phyloP scores from a whole-genome alignment of 2,329 filamentous ascomycete genomes.

The Diaporthe vexans region DNA sequence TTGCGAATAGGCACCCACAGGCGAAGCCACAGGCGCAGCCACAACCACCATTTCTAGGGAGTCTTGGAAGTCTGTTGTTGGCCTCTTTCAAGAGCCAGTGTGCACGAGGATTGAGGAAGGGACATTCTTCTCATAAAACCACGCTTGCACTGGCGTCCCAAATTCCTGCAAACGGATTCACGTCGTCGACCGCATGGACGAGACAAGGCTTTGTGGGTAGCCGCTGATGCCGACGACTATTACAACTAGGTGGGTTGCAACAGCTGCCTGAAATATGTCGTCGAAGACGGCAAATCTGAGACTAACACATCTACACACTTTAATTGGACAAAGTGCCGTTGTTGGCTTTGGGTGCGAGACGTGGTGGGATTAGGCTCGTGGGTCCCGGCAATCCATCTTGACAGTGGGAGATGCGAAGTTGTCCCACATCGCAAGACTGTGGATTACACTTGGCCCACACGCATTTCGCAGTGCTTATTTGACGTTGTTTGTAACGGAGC shows the following conservation, averaged over 20 bases:
- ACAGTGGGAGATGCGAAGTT: neutral
- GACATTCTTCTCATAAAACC: neutral
- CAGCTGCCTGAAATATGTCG: neutral
- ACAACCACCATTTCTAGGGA: no score
- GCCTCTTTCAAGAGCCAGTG: neutral
- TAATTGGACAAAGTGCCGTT: no score
- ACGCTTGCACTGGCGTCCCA: neutral
- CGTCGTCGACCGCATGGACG: no score
- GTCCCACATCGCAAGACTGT: neutral
- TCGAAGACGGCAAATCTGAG: neutral
- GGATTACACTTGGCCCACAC: neutral
- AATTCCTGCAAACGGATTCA: neutral
- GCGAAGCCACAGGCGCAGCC: neutral
- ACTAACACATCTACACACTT: neutral
- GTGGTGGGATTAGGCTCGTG: slow-evolving; percentile 6
- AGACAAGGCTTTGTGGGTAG: no score
- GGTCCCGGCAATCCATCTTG: neutral
- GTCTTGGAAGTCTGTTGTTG: neutral
- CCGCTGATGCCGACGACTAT: no score
- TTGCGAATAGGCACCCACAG: neutral
- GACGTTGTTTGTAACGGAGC: neutral
- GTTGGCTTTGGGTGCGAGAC: neutral
- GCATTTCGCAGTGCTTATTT: neutral
- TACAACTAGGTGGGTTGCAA: no score
- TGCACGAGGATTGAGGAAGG: neutral